Percentiles rank a stretch among this genome's conserved stretches.
phyloP scores from a whole-genome alignment of 148 eudicot genomes.

The Chenopodium suecicum region DNA sequence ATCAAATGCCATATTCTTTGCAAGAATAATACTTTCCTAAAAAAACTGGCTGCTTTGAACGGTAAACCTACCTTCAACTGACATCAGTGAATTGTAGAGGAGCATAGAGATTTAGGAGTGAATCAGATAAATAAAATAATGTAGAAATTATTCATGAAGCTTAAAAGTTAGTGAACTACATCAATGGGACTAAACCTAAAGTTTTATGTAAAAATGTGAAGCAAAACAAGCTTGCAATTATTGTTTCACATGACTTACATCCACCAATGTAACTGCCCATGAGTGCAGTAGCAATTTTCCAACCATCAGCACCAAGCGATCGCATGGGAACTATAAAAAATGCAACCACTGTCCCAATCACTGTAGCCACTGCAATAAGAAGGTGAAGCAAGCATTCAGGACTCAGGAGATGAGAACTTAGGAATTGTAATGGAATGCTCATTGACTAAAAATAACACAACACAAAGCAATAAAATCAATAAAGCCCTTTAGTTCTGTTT shows the following conservation, averaged over 20 bases:
- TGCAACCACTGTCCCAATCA: conserved; percentile 75
- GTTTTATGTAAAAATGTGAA: not conserved
- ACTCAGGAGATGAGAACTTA: not conserved
- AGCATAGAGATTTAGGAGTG: not conserved
- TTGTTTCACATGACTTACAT: conserved; percentile 38
- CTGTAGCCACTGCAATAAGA: conserved; percentile 54
- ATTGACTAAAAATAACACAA: not conserved
- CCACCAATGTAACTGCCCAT: conserved; percentile 99
- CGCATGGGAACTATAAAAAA: conserved; percentile 78
- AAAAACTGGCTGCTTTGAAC: not conserved
- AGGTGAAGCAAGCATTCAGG: not conserved
- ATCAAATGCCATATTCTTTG: not conserved
- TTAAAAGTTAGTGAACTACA: not conserved
- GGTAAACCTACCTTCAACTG: not conserved
- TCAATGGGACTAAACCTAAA: not conserved
- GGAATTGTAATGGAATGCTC: not conserved
- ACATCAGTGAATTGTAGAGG: too few species aligned
- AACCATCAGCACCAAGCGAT: conserved; percentile 80
- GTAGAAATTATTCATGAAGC: not conserved
- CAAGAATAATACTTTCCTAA: not conserved
- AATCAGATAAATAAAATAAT: too few species aligned
- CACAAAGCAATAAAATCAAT: not conserved
- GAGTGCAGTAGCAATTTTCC: conserved; percentile 91
- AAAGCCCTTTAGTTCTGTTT: not conserved
- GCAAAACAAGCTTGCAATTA: not conserved